Conservation (phyloP, 352 stramenopile genomes). For the Phytophthora foliorum region DNA sequence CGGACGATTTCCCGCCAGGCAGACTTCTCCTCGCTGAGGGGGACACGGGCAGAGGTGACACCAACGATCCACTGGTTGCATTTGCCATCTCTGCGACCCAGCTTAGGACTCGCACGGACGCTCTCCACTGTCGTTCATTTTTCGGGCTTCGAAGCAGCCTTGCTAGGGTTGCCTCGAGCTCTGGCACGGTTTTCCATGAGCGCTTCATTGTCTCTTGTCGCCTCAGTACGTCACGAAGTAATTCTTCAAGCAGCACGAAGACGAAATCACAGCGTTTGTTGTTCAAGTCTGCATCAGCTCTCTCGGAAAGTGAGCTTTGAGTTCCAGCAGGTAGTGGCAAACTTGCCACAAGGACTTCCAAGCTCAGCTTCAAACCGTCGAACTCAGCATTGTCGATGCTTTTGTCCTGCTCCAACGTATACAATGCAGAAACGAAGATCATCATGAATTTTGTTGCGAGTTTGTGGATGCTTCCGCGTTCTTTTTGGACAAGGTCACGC, state of each 20-base stretch:
- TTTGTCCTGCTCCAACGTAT: conserved; percentile 17
- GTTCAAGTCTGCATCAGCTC: not conserved
- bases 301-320: not conserved
- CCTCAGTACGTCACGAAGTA: conserved; percentile 43
- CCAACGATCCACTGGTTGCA: not conserved
- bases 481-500: conserved; percentile 1
- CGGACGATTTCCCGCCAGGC: conserved; percentile 16
- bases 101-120: conserved; percentile 51
- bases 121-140: conserved; percentile 50
- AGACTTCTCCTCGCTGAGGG: conserved; percentile 21
- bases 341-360: conserved; percentile 40
- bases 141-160: conserved; percentile 46
- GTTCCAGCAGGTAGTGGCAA: conserved; percentile 30
- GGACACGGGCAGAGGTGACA: conserved; percentile 15
- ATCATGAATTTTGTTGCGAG: conserved; percentile 20
- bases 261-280: conserved; percentile 6
- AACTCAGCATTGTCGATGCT: conserved; percentile 3
- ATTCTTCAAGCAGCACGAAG: conserved; percentile 51
- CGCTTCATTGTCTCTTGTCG: conserved; percentile 8
- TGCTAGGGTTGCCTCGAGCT: conserved; percentile 47
- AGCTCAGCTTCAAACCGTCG: conserved; percentile 31
- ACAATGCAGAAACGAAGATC: conserved; percentile 29
- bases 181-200: conserved; percentile 45
- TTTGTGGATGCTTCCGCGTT: conserved; percentile 2
- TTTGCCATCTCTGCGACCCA: conserved; percentile 40